These are phyloP conservation scores for Fraxinus baroniana DNA, from an alignment of 305 asterid genomes.

Conservation along the genomic window DNA sequence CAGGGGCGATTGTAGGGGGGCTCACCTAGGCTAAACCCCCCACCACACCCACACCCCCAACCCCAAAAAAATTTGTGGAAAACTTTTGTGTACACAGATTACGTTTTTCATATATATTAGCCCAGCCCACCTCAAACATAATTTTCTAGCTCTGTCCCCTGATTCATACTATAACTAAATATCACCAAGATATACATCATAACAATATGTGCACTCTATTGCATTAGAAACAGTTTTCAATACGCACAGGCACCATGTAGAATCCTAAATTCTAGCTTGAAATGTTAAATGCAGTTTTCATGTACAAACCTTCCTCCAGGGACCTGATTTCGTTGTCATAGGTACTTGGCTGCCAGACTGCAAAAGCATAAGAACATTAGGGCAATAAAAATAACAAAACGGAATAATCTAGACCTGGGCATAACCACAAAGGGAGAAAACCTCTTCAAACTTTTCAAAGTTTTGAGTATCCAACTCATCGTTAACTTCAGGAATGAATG, in stretches of 20 bases:
- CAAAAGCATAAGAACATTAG: conserved; percentile 24
- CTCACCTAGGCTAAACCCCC: neutral
- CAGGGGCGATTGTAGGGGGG: neutral
- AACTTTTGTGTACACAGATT: neutral
- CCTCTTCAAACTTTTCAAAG: conserved; percentile 95
- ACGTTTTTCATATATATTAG: neutral
- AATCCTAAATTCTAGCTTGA: neutral
- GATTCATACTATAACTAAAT: neutral
- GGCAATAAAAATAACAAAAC: conserved; percentile 17
- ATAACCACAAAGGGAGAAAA: conserved; percentile 28
- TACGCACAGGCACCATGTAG: neutral
- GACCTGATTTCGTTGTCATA: conserved; percentile 74
- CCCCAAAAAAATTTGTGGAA: neutral
- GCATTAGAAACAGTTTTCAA: neutral
- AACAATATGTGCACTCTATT: neutral
- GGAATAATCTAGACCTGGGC: conserved; percentile 15
- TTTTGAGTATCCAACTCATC: conserved; percentile 92
- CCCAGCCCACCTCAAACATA: neutral
- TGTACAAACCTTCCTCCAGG: conserved; percentile 88
- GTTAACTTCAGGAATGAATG: conserved; percentile 90
- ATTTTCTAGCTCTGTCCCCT: neutral
- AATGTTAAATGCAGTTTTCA: conserved; percentile 18
- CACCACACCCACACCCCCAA: neutral
- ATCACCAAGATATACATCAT: neutral
- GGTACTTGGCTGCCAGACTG: conserved; percentile 67